Base-by-base conservation (phyloP, 768 basidiomycete species). In the Sutorius australiensis region DNA sequence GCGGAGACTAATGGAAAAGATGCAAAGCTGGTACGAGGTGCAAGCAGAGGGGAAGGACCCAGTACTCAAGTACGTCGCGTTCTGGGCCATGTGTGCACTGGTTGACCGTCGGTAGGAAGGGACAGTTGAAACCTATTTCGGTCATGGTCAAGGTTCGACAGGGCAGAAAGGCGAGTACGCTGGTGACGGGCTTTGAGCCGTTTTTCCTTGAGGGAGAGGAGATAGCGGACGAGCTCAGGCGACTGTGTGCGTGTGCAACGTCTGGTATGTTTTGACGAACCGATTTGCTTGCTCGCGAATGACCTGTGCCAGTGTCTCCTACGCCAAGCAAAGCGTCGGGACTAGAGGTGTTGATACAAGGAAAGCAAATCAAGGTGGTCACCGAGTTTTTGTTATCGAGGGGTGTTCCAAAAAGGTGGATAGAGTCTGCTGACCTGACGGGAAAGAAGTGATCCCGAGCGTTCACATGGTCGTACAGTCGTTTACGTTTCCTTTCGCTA, bases 331-430 rank as follows among this genome's bases (percentile, higher is more conserved):
- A 83, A 64, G 70, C 71, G 7, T 72, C 79, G 2, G 80, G 79
- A 2, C 59, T 80, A 48, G 89, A 94, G 61, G 83, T 97, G 9
- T 73, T 88, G 56, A 85, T 95, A 0, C 94, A 95, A 63, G 94
- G 94, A 2, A 89, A 88, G 56, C 92, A 95, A 61, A 74, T 77
- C 17, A 78, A 80, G 57, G 72, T 75, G 3, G 86, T 92, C 11
- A 73, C 77, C 10, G 86, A 89, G 5, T 79, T 91, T 54, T 66
- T 97, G 37, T 66, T 79, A 3, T 76, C 72, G 21, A 82, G 79
- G 57, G 91, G 93, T 0, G 80, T 95, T 31, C 90, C 92, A 27
- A 89, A 86, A 73, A 78, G 77, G 62, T 95, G 89, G 89, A 86
- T 95, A 47, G 80, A 82, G 63, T 70, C 77, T 2, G 65, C 63